Evolutionary conservation across 2,329 filamentous ascomycete species (phyloP).

Genomic region (Colletotrichum eremochloae): DNA sequence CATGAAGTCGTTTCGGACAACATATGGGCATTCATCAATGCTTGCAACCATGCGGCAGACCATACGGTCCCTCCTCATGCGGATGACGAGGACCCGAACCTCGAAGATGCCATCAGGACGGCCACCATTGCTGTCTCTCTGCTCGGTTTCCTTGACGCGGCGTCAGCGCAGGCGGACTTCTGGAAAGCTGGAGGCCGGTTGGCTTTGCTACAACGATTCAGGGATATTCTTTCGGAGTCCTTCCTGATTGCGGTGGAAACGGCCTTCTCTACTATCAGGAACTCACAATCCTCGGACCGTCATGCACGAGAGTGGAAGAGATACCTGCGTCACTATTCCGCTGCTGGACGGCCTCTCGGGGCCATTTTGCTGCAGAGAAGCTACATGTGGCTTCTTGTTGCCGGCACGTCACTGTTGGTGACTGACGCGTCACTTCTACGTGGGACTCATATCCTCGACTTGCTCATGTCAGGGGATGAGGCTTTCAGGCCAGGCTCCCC

Average conservation of each 20-base stretch:
- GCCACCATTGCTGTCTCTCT: slow-evolving; percentile 86
- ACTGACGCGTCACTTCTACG: slow-evolving; percentile 71
- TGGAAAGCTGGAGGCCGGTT: slow-evolving; percentile 84
- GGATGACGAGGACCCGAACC: slow-evolving; percentile 68
- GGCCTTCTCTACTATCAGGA: slow-evolving; percentile 90
- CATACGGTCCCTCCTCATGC: slow-evolving; percentile 65
- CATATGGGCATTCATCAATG: slow-evolving; percentile 79
- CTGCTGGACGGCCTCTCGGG: slow-evolving; percentile 83
- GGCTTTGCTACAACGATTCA: slow-evolving; percentile 78
- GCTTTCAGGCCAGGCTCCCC: slow-evolving; percentile 59
- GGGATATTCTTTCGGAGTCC: slow-evolving; percentile 81
- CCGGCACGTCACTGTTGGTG: slow-evolving; percentile 81
- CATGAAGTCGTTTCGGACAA: slow-evolving; percentile 75
- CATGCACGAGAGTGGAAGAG: slow-evolving; percentile 88
- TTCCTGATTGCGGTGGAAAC: slow-evolving; percentile 91
- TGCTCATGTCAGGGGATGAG: slow-evolving; percentile 73
- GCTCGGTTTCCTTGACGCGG: slow-evolving; percentile 90
- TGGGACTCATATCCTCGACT: slow-evolving; percentile 77
- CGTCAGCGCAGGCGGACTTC: slow-evolving; percentile 81
- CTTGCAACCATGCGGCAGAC: slow-evolving; percentile 74
- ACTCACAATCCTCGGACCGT: slow-evolving; percentile 75
- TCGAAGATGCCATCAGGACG: slow-evolving; percentile 76
- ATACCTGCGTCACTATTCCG: slow-evolving; percentile 85
- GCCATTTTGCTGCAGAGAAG: slow-evolving; percentile 92
- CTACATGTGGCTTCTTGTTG: slow-evolving; percentile 87